A percentile compares a stretch with the other conserved stretches of the same genome.
phyloP scores from a whole-genome alignment of 176 grass and related monocot genomes.

The Avena insularis region DNA sequence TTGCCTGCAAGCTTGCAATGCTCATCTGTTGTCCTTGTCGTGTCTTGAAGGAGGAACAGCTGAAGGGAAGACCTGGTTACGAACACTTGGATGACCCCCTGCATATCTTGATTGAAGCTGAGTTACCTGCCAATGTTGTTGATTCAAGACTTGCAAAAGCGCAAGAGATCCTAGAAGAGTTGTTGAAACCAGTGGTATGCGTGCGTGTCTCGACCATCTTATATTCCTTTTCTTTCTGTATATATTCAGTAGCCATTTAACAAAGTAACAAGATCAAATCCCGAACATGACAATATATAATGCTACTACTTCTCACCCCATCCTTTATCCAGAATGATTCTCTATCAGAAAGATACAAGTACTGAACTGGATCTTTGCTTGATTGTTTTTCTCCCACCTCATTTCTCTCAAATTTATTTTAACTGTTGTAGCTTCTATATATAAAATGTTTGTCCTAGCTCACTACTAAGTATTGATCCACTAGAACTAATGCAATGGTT shows the following conservation, averaged over 20 bases:
- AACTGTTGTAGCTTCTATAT: background rate
- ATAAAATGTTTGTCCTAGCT: conserved; percentile 6
- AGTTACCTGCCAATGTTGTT: conserved; percentile 88
- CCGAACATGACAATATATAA: background rate
- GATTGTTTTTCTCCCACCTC: background rate
- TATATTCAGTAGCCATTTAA: background rate
- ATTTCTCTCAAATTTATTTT: background rate
- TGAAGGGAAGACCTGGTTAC: conserved; percentile 88
- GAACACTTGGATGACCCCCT: conserved; percentile 95
- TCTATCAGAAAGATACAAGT: background rate
- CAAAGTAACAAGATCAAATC: conserved; percentile 6
- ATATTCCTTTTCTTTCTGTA: conserved; percentile 11
- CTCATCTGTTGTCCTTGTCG: conserved; percentile 43
- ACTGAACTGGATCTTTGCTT: background rate
- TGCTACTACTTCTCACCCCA: background rate
- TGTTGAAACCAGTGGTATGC: conserved; percentile 92
- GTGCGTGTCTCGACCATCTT: conserved; percentile 4
- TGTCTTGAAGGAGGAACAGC: conserved; percentile 84
- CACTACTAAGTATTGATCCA: background rate
- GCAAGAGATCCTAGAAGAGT: conserved; percentile 92
- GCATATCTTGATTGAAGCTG: conserved; percentile 96
- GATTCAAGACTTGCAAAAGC: conserved; percentile 85
- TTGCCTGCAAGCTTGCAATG: background rate
- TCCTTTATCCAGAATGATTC: background rate
- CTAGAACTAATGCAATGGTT: background rate